phyloP scores from a whole-genome alignment of 495 filamentous ascomycete genomes.

The Penicillium flavigenum region DNA sequence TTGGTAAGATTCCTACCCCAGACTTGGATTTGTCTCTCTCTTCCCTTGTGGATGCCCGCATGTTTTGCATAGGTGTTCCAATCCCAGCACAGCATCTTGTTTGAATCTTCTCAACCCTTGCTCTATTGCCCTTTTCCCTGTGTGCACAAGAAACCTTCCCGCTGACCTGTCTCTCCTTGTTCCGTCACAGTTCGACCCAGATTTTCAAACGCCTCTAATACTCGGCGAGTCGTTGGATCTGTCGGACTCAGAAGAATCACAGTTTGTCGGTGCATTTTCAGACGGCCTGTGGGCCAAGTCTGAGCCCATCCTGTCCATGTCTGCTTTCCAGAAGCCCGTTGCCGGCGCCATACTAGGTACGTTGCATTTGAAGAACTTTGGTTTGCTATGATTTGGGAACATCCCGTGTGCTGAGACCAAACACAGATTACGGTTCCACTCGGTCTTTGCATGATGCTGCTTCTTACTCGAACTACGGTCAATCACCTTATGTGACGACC shows the following conservation, averaged over 20 bases:
- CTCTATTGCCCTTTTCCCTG: slow-evolving; percentile 9
- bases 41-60: slow-evolving; percentile 28
- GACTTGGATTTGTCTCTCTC: slow-evolving; percentile 19
- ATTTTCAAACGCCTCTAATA: slow-evolving; percentile 54
- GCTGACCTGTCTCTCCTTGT: slow-evolving; percentile 25
- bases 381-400: background rate
- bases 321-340: slow-evolving; percentile 48
- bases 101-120: slow-evolving; percentile 19
- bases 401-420: slow-evolving; percentile 14
- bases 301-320: slow-evolving; percentile 55
- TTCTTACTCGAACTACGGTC: slow-evolving; percentile 45
- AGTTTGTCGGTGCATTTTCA: slow-evolving; percentile 46
- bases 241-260: slow-evolving; percentile 51
- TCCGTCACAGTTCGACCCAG: slow-evolving; percentile 41
- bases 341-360: slow-evolving; percentile 45
- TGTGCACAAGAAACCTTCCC: slow-evolving; percentile 14
- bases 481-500: slow-evolving; percentile 45
- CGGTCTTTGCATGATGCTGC: slow-evolving; percentile 48
- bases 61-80: slow-evolving; percentile 20
- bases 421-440: slow-evolving; percentile 44
- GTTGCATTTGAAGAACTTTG: slow-evolving; percentile 15
- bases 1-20: slow-evolving; percentile 44
- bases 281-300: slow-evolving; percentile 55
- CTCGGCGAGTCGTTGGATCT: slow-evolving; percentile 54
- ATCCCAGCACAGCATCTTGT: slow-evolving; percentile 21